These are phyloP conservation scores for slime mould (Dictyostelium discoideum) DNA, from an alignment of 78 protist species.

Conservation along the genomic window dicty_2.7 NC_007088.5:2037001-2037500, in stretches of 20 bases:
- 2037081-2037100: neutral
- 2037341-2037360: neutral
- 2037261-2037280: neutral
- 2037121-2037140: too few relatives aligned
- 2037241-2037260: neutral
- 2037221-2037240: neutral
- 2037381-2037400: conserved; percentile 45
- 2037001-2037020: neutral
- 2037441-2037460: conserved; percentile 50
- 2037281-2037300: neutral
- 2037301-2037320: neutral
- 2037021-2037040: neutral
- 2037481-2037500: conserved; percentile 66
- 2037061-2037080: too few relatives aligned
- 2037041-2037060: too few relatives aligned
- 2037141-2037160: neutral
- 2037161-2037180: neutral
- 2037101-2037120: neutral
- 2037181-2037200: neutral
- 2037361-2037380: neutral
- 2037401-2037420: conserved; percentile 79
- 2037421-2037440: conserved; percentile 77
- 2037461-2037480: conserved; percentile 74
- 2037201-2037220: neutral
- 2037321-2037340: neutral